A percentile compares a stretch with the other conserved stretches of the same genome.
Evolutionary conservation across 495 filamentous ascomycete genomes (phyloP).

Genomic region (Penicillium bialowiezense): DNA sequence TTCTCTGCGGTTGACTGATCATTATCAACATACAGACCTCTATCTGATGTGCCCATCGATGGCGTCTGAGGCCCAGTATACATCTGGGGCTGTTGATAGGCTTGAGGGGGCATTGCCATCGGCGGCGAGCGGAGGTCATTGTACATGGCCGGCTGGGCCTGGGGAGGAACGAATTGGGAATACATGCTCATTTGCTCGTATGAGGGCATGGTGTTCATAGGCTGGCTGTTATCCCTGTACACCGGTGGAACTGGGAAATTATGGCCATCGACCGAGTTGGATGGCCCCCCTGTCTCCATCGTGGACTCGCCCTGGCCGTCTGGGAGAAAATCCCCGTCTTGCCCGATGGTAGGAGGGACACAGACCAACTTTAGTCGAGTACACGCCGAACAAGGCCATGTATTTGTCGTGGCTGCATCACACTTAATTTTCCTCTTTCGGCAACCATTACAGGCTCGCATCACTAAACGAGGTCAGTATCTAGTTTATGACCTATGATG

Average conservation of each 20-base stretch:
- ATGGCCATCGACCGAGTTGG: constrained; percentile 26
- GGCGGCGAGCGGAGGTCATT: constrained; percentile 66
- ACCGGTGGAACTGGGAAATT: constrained; percentile 27
- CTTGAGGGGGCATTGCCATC: constrained; percentile 31
- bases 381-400: constrained; percentile 96
- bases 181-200: constrained; percentile 41
- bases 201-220: constrained; percentile 22
- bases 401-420: constrained; percentile 95
- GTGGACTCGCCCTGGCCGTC: constrained; percentile 32
- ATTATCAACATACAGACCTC: constrained; percentile 39
- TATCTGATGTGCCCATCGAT: constrained; percentile 42
- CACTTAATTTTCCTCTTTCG: constrained; percentile 84
- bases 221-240: constrained; percentile 27
- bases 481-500: constrained; percentile 4
- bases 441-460: constrained; percentile 98
- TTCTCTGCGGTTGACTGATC: constrained; percentile 69
- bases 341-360: constrained; percentile 82
- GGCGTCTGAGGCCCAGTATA: constrained; percentile 56
- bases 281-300: constrained; percentile 17
- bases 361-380: constrained; percentile 89
- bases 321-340: constrained; percentile 69
- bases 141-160: constrained; percentile 73
- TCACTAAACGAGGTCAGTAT: constrained; percentile 57
- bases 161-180: constrained; percentile 34
- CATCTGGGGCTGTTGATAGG: constrained; percentile 46